Base-by-base conservation (phyloP, 257 asterid genomes). In the Solanum piurae region DNA sequence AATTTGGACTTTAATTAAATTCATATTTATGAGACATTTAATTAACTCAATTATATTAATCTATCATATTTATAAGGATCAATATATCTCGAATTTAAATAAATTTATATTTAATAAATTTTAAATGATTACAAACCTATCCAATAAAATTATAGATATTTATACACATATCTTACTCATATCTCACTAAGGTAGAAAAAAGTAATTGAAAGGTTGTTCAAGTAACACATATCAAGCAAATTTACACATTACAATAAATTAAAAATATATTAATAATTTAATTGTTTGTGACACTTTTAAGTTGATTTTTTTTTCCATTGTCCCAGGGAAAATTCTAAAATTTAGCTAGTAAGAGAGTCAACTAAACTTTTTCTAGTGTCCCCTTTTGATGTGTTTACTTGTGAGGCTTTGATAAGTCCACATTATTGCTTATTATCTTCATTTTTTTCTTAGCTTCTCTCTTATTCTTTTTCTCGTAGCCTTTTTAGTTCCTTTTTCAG, bases 321-420 rank as follows among this genome's bases (percentile, higher is more conserved):
- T 58, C 25, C 10, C 25, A 4, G 66, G 66, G 66, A 58, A 58
- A 21, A 21, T 58, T 58, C 66, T 58, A 23, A 60, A 60, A 60
- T 60, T 21, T 23, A 60, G 69, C 21, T 9, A 52, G 60, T 16
- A 16, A 60, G 95, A 62, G 31, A 62, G 71, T 62, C 71, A 62
- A 62, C 71, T 27, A 62, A 62, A 62, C 71, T 60, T 60, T 60
- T 23, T 23, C 69, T 11, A 21, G 69, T 64, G 72, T 64, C 10
- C 72, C 6, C 62, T 11, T 64, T 64, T 9, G 33, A n/a, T 64
- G 33, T 9, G 72, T 64, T 27, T n/a, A 86, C 87, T 75, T 91
- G 91, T 79, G 88, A 90, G 92, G 92, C 92, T 89, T 89, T 92
- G 77, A 87, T 37, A 44, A 77, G 89, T 90, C 93, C 93, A 91